Base-by-base conservation (phyloP, 2,329 filamentous ascomycete genomes). In the Zasmidium citrigriseum region DNA sequence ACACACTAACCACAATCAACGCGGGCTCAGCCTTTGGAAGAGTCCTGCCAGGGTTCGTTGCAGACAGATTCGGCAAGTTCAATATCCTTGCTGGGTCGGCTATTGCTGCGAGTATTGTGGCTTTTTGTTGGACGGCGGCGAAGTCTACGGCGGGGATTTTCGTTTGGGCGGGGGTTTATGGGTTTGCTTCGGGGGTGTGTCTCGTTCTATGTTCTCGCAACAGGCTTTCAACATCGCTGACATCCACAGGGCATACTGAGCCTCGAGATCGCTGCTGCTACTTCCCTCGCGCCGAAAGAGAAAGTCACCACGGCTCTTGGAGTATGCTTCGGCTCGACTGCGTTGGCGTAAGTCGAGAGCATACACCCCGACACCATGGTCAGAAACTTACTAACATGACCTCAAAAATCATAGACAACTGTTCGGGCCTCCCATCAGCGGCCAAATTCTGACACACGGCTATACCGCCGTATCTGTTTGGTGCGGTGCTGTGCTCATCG, bases 51-150 rank as follows among this genome's bases (percentile, higher is more conserved):
- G 75, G 75, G 1, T 71, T 76, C 24, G 61, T 73, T 7, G 75
- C 75, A 1, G 77, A 78, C 56, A 71, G 72, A 27, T 72, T 73
- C 38, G 77, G 77, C 4, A 67, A 70, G 2, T 77, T 78, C 70
- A 78, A 78, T 56, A 73, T 75, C 4, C 64, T 78, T 4, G 62
- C 72, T 16, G 56, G 71, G 18, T 73, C 75, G 61, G 70, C 71
- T 5, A 44, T 74, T 5, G 67, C 72, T 27, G 73, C 72, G 0
- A 64, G 72, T 12, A 38, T 77, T 2, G 70, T 74, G 34, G 73
- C 72, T 54, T 69, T 78, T 20, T 70, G 68, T 52, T 70, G 68
- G 68, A 70, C 67, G 9, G 54, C 59, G 18, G 66, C 64, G 1
- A 66, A 57, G 2, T 63, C 20, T 16, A 50, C 63, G 5, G 63